These are phyloP conservation scores for Smithsoniella earleae DNA, from an alignment of 163 green algal species.

Conservation along the genomic window DNA sequence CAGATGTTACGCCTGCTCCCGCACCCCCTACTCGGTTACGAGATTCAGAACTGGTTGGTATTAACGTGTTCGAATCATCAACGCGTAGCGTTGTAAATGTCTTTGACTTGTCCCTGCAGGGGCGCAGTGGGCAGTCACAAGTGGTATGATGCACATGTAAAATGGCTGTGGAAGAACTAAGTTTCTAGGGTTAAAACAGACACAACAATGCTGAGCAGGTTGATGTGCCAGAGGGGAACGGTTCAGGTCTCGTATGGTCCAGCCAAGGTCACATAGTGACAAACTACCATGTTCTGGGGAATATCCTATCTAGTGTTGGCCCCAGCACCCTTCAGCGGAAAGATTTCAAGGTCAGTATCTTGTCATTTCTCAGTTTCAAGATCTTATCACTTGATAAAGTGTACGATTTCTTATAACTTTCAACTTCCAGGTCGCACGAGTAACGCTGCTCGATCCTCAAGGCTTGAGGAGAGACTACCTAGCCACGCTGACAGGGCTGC, in stretches of 20 bases:
- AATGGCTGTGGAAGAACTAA: no score
- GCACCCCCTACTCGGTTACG: background rate
- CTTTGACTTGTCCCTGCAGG: constrained; percentile 18
- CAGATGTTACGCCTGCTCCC: background rate
- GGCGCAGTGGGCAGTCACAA: background rate
- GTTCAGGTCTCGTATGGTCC: constrained; percentile 54
- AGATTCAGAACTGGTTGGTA: background rate
- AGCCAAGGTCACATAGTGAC: constrained; percentile 50
- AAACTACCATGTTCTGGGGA: constrained; percentile 56
- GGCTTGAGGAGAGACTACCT: constrained; percentile 34
- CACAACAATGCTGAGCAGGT: no score
- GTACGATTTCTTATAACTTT: background rate
- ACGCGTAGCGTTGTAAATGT: constrained; percentile 2
- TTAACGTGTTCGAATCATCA: background rate
- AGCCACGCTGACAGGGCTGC: constrained; percentile 36
- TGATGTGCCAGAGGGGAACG: constrained; percentile 41
- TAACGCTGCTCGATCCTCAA: constrained; percentile 37
- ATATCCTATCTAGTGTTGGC: constrained; percentile 27
- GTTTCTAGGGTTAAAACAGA: no score
- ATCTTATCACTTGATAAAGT: background rate
- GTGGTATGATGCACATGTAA: no score
- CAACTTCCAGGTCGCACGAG: constrained; percentile 33
- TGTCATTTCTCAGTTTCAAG: background rate
- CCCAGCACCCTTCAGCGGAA: constrained; percentile 2
- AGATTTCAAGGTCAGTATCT: constrained; percentile 22